Evolutionary conservation across 371 early-diverging fungal genomes (phyloP), one percentile per base, ranked within the genome.

Genomic region (Lichtheimia ramosa): DNA sequence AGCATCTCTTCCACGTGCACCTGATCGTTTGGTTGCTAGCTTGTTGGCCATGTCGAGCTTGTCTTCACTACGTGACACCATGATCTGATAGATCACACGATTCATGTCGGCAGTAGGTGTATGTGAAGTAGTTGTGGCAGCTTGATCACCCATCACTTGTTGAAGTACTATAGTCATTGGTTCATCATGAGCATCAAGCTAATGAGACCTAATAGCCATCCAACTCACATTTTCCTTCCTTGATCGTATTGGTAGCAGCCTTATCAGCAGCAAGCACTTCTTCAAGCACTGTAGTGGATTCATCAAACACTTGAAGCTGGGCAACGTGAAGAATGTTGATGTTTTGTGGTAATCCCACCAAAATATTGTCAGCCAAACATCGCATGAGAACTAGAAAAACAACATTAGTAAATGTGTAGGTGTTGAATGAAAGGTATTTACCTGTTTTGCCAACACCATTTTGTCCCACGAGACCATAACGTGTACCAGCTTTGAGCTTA

Each of bases 361-460:
- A 64, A n/a, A 77, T 72, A 21, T 84, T 83, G 49, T 89, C 75
- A 13, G 84, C 92, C 50, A 95, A 81, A 18, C 84, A 81, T 55
- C 78, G 82, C 56, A 97, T 79, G 49, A 97, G 73, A 0, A 91
- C 75, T 80, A 56, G 18, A n/a, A 23, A 43, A 6, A 48, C 14
- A 3, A 25, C 10, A 34, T 51, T 2, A 18, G 27, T n/a, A 40
- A 27, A n/a, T 3, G 23, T 10, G 21, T 48, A 2, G 0, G 5
- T 2, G 10, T 16, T 23, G 50, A 60, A 13, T 18, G 28, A 13
- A 28, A 39, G 28, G 40, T 8, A 39, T 5, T 25, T 54, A 83
- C 82, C 89, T 28, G 93, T 89, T 71, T 96, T 97, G 6, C 96
- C 98, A n/a, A 85, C 83, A 20, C 98, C 96, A 74, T 96, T 97